Evolutionary conservation across 2,329 filamentous ascomycete species (phyloP), one percentile per base, ranked within the genome.

Genomic region (Chalaropsis ovoidea): DNA sequence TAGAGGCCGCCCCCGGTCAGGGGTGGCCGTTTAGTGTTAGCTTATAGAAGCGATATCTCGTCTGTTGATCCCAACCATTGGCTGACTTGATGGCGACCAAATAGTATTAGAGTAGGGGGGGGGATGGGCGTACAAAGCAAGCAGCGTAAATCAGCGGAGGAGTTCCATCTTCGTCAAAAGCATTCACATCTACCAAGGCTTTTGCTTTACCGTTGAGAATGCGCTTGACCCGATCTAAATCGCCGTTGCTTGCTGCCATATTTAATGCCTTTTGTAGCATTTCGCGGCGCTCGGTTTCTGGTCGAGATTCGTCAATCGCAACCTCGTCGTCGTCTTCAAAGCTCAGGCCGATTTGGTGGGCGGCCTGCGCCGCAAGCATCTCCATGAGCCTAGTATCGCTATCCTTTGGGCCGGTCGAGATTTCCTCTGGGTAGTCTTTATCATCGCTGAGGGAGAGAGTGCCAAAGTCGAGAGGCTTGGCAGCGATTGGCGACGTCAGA

Each of bases 111-210:
- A 67, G 52, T 35, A 68, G 13, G 19, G n/a, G 58, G 43, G 58
- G 24, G 49, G 11, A 24, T 31, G 15, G 62, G 74, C 87, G 75
- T 76, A 90, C 92, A 80, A 99, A 99, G 73, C 94, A 99, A 78
- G 92, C 96, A 13, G 94, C 94, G 75, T 99, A 99, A 68, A 99
- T 96, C 69, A 99, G 78, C 1, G 94, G 90, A n/a, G 92, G 89
- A 0, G 94, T 97, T 17, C 94, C 94, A 74, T 99, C 94, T 71
- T 95, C 89, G 73, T 99, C 94, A 13, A 89, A 83, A 66, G 86
- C 86, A 75, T 99, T 89, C 70, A 96, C 82, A 74, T 97, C 87
- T 67, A 97, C 82, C 72, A 86, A 91, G 10, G 82, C 75, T 71
- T 85, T 89, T 15, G 89, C 88, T 66, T 85, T 84, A 19, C 91